These are phyloP conservation scores for Botryotinia globosa DNA, from an alignment of 2,329 filamentous ascomycete species.

Conservation along the genomic window DNA sequence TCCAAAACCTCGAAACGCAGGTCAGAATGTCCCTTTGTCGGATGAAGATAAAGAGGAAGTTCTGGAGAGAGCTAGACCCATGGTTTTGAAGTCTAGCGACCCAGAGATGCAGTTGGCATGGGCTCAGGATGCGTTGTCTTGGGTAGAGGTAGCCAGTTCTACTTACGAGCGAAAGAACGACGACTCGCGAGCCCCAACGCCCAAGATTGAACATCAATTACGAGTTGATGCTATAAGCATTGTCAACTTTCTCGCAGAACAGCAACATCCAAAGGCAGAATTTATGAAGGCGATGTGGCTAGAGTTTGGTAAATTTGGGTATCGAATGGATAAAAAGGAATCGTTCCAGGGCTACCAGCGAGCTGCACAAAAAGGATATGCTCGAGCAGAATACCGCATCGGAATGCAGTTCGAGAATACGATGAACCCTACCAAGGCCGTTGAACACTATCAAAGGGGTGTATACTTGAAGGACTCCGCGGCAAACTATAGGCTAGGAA, in stretches of 20 bases:
- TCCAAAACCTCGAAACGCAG: constrained; percentile 73
- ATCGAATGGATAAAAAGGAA: constrained; percentile 88
- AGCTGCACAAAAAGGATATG: constrained; percentile 82
- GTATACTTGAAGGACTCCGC: constrained; percentile 81
- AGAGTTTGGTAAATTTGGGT: constrained; percentile 95
- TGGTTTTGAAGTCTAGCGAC: constrained; percentile 89
- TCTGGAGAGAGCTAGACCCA: constrained; percentile 76
- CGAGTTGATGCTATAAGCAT: constrained; percentile 88
- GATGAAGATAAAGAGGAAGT: constrained; percentile 93
- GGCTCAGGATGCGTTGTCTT: constrained; percentile 88
- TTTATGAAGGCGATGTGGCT: constrained; percentile 97
- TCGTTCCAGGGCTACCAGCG: constrained; percentile 83
- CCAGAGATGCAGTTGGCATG: constrained; percentile 95
- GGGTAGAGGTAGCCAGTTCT: constrained; percentile 80
- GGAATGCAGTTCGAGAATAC: constrained; percentile 98
- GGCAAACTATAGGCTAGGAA: constrained; percentile 80
- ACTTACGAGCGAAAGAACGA: constrained; percentile 53
- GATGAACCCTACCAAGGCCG: constrained; percentile 86
- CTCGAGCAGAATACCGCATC: constrained; percentile 90
- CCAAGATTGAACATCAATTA: constrained; percentile 83
- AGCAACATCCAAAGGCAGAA: constrained; percentile 88
- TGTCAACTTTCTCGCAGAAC: constrained; percentile 82
- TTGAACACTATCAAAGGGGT: constrained; percentile 85
- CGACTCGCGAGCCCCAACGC: constrained; percentile 66
- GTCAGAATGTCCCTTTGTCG: constrained; percentile 85